A percentile compares a stretch with the other conserved stretches of the same genome.
Conservation (phyloP, 768 basidiomycete genomes). For the Crucibulum laeve region DNA sequence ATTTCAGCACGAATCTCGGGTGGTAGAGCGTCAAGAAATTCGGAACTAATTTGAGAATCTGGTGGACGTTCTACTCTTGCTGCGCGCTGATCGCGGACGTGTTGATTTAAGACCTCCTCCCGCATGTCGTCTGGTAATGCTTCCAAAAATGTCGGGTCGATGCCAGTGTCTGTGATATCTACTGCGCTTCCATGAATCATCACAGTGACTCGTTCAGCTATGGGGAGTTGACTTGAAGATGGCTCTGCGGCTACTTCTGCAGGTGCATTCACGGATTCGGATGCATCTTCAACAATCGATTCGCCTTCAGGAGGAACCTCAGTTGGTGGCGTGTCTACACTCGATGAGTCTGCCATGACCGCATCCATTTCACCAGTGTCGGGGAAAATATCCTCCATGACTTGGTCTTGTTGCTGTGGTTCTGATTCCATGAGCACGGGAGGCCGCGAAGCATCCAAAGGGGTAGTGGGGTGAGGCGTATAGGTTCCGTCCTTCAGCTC, state of each 20-base stretch:
- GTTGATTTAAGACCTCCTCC: slow-evolving; percentile 96
- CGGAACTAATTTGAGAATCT: slow-evolving; percentile 87
- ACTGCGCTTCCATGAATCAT: slow-evolving; percentile 89
- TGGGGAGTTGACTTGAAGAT: slow-evolving; percentile 22
- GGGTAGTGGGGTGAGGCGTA: too few species aligned
- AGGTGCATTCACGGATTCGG: slow-evolving; percentile 6
- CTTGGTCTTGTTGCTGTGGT: slow-evolving; percentile 7
- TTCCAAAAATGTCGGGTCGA: slow-evolving; percentile 96
- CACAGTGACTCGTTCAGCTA: slow-evolving; percentile 73
- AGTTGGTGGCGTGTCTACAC: slow-evolving; percentile 1
- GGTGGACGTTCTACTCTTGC: slow-evolving; percentile 68
- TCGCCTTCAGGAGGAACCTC: background rate
- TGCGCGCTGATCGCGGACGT: slow-evolving; percentile 87
- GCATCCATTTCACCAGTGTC: slow-evolving; percentile 17
- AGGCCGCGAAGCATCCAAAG: background rate
- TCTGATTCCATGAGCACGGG: background rate
- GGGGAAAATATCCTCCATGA: slow-evolving; percentile 4
- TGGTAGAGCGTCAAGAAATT: slow-evolving; percentile 95
- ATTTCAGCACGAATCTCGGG: slow-evolving; percentile 97
- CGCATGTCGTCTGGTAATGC: slow-evolving; percentile 98
- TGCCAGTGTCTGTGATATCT: slow-evolving; percentile 98
- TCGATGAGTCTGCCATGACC: slow-evolving; percentile 26
- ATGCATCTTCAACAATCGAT: background rate
- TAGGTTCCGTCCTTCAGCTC: background rate
- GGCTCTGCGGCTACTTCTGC: slow-evolving; percentile 13